Evolutionary conservation across 2,329 filamentous ascomycete genomes (phyloP).

Genomic region (Pseudocercospora fijiensis): DNA sequence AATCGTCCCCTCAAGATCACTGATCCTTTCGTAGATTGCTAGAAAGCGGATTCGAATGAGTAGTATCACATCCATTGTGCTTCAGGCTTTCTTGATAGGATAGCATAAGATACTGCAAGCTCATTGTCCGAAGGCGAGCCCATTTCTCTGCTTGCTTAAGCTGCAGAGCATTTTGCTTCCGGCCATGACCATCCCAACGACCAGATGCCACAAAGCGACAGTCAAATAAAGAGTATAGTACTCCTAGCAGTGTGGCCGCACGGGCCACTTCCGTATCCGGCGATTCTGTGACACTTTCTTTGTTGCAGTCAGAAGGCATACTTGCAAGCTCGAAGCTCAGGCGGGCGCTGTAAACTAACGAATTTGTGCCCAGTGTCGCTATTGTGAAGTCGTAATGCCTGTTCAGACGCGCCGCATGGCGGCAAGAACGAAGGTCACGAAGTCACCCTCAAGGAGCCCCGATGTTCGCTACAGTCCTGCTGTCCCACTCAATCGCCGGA

Average conservation of each 20-base stretch:
- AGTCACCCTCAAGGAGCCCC: not conserved
- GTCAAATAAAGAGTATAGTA: not conserved
- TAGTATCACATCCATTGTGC: not conserved
- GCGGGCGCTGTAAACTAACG: not conserved
- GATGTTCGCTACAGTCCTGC: not conserved
- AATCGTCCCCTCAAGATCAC: not conserved
- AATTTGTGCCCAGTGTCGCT: not conserved
- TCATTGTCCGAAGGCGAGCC: not conserved
- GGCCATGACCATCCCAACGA: not conserved
- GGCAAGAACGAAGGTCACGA: not conserved
- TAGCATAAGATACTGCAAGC: not conserved
- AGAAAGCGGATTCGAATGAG: constrained; percentile 1
- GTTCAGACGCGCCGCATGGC: constrained; percentile 4
- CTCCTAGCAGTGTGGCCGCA: not conserved
- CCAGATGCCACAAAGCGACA: not conserved
- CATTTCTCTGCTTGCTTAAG: not conserved
- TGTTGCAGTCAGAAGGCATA: not conserved
- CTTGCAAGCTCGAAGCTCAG: not conserved
- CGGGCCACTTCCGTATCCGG: constrained; percentile 1
- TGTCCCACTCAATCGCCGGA: not conserved
- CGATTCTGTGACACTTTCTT: constrained; percentile 1
- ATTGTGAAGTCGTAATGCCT: not conserved
- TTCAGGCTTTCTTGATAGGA: not conserved
- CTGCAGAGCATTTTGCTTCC: not conserved
- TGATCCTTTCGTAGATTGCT: constrained; percentile 4